Evolutionary conservation across 148 eudicot genomes (phyloP).

Genomic region (Rhododendron ovatum): DNA sequence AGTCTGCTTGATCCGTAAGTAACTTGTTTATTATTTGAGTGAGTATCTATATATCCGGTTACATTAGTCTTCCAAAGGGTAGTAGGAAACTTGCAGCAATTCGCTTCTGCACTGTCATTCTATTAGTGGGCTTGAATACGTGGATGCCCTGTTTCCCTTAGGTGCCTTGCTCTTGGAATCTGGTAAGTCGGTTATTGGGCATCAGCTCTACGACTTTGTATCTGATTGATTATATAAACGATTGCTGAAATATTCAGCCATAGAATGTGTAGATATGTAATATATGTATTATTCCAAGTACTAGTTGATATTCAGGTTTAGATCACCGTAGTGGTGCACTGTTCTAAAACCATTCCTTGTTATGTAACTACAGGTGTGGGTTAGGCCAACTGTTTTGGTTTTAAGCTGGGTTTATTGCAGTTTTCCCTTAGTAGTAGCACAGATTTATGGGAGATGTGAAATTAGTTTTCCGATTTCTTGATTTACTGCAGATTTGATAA

Average conservation of each 20-base stretch:
- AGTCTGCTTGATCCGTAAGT: constrained; percentile 98
- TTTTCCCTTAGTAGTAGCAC: neutral
- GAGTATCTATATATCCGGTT: neutral
- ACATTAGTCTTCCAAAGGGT: neutral
- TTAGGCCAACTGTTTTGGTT: neutral
- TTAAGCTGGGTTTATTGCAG: neutral
- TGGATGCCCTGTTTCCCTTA: neutral
- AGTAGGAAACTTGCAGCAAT: neutral
- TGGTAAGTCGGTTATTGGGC: neutral
- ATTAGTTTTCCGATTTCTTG: neutral
- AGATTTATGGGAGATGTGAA: neutral
- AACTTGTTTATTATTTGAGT: neutral
- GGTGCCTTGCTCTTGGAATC: neutral
- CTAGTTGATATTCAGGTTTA: neutral
- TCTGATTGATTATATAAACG: neutral
- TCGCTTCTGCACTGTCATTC: neutral
- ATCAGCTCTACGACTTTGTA: neutral
- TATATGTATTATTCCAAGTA: neutral
- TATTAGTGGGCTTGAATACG: neutral
- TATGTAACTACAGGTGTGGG: neutral
- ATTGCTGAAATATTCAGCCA: neutral
- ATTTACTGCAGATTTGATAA: neutral
- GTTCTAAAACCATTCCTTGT: neutral
- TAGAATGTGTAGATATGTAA: neutral
- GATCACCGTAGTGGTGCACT: neutral